A percentile compares a stretch with the other conserved stretches of the same genome.
Evolutionary conservation across 768 basidiomycete species (phyloP).

Genomic region (Collybia sp.): DNA sequence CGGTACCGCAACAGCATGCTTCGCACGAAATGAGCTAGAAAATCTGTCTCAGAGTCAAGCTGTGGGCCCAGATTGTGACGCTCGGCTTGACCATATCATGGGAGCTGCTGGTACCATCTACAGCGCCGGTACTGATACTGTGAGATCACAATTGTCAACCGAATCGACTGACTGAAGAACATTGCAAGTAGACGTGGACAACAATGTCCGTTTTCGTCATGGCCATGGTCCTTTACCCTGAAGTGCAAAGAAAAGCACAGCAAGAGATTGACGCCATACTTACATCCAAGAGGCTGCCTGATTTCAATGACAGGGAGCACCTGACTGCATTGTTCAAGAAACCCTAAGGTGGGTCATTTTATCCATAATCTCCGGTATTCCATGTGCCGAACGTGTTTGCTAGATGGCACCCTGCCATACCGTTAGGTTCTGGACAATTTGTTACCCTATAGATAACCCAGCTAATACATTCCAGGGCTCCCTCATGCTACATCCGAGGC

Average conservation of each 20-base stretch:
- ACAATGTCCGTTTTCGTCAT: conserved; percentile 18
- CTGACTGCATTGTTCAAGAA: neutral
- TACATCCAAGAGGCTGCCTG: conserved; percentile 16
- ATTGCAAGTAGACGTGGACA: conserved; percentile 10
- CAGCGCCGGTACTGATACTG: conserved; percentile 12
- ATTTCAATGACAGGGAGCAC: neutral
- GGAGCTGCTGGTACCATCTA: conserved; percentile 10
- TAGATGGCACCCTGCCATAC: neutral
- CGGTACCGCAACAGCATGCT: too few species aligned
- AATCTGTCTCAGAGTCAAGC: conserved; percentile 6
- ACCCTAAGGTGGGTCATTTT: neutral
- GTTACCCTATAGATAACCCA: neutral
- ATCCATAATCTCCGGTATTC: neutral
- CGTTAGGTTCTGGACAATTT: neutral
- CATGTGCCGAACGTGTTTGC: neutral
- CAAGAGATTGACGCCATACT: conserved; percentile 22
- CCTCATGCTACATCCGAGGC: conserved; percentile 27
- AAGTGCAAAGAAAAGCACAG: conserved; percentile 21
- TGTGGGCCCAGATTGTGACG: neutral
- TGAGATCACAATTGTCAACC: conserved; percentile 1
- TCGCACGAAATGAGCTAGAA: conserved; percentile 7
- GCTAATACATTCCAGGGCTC: conserved; percentile 1
- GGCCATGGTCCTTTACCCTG: conserved; percentile 25
- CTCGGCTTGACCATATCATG: conserved; percentile 7
- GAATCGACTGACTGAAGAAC: neutral